Base-by-base conservation (phyloP, 2,329 filamentous ascomycete genomes). In the Fusarium acutatum region DNA sequence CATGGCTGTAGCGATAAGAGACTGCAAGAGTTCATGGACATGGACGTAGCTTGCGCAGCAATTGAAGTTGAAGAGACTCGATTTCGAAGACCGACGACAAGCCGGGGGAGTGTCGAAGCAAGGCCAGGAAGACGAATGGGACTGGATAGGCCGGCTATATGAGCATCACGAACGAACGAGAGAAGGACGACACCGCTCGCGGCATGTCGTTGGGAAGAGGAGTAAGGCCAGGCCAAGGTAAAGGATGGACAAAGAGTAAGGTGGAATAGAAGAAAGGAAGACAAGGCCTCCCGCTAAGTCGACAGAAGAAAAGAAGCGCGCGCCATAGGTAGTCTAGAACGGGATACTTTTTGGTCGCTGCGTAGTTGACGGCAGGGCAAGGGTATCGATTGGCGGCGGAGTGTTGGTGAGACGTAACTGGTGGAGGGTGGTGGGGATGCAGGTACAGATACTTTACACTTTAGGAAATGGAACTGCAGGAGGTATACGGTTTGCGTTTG, bases 1-100 rank as follows among this genome's bases (percentile, higher is more conserved):
- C 86, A 88, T 87, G 77, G 69, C 67, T 49, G 46, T 50, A 58
- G 49, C 22, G 38, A 49, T 40, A 35, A 62, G 35, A 50, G 52
- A 64, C 60, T 57, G 35, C 61, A 44, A 54, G 32, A 40, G 64
- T 60, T 54, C 63, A 53, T 58, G 35, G 57, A 49, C 18, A 56
- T 50, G 38, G 59, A 46, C n/a, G 47, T 58, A 37, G 52, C 49
- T 57, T 60, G 60, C 53, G 46, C 34, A 63, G 53, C 47, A 37
- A 54, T 40, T 50, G 35, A 30, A 37, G 35, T 17, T 22, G 34
- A 20, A 35, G 22, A 43, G 44, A n/a, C 35, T 65, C 63, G 74
- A 53, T 49, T 58, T 73, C 63, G 66, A 32, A 47, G 43, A 47
- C 50, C 37, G 35, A 52, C n/a, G 38, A 49, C 44, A 58, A 58